Base-by-base conservation (phyloP, 192 early-diverging fungal genomes). In the Diversispora eburnea region DNA sequence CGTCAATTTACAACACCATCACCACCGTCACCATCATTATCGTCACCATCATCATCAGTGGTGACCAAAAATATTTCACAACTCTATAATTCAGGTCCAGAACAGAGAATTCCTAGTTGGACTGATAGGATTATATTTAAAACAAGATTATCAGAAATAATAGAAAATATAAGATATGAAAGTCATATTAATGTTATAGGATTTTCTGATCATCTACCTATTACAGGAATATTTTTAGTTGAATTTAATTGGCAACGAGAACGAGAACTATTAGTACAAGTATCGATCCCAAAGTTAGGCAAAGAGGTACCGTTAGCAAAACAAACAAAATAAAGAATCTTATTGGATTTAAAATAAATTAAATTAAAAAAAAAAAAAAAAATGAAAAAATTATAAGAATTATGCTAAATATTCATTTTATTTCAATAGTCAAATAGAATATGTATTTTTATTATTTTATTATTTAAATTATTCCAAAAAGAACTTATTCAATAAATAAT, bases 201-300 rank as follows among this genome's bases (percentile, higher is more conserved):
- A 33, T 79, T 81, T 13, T 83, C 81, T 54, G 85, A 86, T 54
- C 85, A 86, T 76, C 65, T 78, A 25, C 85, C 85, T 39, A 83
- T 86, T 12, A 80, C 82, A 19, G 85, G 79, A 12, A 75, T 82
- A 3, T 86, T 83, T 80, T 79, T 80, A 0, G 80, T 86, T 0
- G 75, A 79, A 4, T 83, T 82, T 52, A 83, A 86, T 76, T 82
- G 81, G 82, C 74, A 80, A 57, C 48, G 3, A 63, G 51, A 54
- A 54, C 12, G n/a, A 54, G 51, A 54, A 54, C 51, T 54, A 13
- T 54, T 54, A 54, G 51, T 17, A 1, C 12, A 13, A 54, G 4
- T 4, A 54, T 33, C 25, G 25, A 33, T 33, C 25, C 2, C 25
- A 33, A 33, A 33, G 25, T 33, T 33, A 33, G 25, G 2, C 25